These are phyloP conservation scores for Friedmanniomyces simplex DNA, from an alignment of 495 filamentous ascomycete species.

Conservation along the genomic window DNA sequence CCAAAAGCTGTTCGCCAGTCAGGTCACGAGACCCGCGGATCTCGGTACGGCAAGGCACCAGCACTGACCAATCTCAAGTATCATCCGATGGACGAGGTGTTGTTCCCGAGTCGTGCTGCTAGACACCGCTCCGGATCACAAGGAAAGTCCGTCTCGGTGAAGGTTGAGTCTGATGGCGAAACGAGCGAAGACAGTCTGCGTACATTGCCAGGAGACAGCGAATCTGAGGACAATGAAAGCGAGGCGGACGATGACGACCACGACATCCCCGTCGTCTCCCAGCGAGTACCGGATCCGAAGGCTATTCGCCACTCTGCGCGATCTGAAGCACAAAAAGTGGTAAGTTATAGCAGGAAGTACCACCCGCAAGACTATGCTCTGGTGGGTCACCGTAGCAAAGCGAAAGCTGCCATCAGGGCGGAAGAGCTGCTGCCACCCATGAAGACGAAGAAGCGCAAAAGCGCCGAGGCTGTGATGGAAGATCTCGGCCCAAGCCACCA, in stretches of 20 bases:
- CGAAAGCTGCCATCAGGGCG: neutral
- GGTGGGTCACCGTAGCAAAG: neutral
- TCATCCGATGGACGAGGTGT: neutral
- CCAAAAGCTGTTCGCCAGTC: neutral
- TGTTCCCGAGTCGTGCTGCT: neutral
- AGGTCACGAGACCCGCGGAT: neutral
- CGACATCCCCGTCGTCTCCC: neutral
- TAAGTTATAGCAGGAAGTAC: slow-evolving; percentile 6
- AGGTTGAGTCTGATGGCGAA: neutral
- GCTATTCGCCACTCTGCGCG: slow-evolving; percentile 7
- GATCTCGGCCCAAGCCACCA: neutral
- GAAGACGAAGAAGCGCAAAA: neutral
- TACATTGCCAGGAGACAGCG: neutral
- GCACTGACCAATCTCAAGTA: neutral
- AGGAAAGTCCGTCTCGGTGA: neutral
- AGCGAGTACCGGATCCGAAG: slow-evolving; percentile 2
- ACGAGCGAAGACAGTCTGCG: neutral
- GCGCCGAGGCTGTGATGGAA: neutral
- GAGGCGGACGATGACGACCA: neutral
- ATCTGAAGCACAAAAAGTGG: neutral
- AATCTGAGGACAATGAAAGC: neutral
- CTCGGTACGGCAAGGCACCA: neutral
- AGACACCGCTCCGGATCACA: neutral
- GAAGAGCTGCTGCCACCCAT: neutral
- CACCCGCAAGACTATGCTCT: slow-evolving; percentile 12